Conservation (phyloP, 2,329 filamentous ascomycete genomes). For the Penicillium polonicum region DNA sequence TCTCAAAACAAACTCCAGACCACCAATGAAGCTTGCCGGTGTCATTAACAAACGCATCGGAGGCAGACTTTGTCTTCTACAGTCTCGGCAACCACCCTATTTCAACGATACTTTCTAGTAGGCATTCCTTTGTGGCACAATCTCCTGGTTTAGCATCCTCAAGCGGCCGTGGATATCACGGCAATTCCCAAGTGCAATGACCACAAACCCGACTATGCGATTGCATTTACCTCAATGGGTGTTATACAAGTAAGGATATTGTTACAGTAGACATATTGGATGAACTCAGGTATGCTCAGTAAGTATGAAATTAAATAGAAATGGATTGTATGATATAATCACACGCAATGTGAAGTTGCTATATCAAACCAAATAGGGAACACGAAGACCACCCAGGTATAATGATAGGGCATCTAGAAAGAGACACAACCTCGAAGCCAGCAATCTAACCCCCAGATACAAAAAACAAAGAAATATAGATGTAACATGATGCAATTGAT, state of each 20-base stretch:
- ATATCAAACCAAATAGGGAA: not conserved
- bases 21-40: not conserved
- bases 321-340: not conserved
- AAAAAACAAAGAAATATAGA: not conserved
- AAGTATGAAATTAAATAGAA: too few species aligned
- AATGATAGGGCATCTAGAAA: constrained; percentile 21
- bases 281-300: too few species aligned
- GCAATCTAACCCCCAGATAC: not conserved
- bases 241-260: too few species aligned
- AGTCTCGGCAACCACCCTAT: too few species aligned
- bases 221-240: too few species aligned
- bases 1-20: not conserved
- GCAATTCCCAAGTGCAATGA: too few species aligned
- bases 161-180: too few species aligned
- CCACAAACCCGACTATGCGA: too few species aligned
- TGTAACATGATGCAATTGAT: constrained; percentile 12
- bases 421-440: not conserved
- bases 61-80: not conserved
- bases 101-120: too few species aligned
- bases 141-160: too few species aligned
- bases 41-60: not conserved
- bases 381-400: constrained; percentile 11
- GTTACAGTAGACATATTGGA: too few species aligned
- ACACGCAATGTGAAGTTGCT: constrained; percentile 1
- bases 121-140: too few species aligned